These are phyloP conservation scores for Flaveria sonorensis DNA, from an alignment of 129 eudicot species.

Conservation along the genomic window DNA sequence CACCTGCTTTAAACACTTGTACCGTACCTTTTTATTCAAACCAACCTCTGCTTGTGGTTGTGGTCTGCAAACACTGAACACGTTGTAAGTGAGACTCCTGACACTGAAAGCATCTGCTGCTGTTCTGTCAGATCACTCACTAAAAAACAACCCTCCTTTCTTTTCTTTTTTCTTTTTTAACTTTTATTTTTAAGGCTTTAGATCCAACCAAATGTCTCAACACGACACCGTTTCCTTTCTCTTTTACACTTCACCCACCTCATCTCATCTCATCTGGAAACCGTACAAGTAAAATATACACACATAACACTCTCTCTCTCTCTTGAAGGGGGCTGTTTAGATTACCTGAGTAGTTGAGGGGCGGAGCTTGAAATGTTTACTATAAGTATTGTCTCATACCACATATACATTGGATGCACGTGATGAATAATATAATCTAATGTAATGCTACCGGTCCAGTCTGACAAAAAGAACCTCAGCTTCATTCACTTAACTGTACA, in stretches of 20 bases:
- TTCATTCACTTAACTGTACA: constrained; percentile 14
- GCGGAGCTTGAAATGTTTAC: neutral
- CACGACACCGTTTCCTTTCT: constrained; percentile 13
- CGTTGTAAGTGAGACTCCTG: constrained; percentile 23
- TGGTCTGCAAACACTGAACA: constrained; percentile 23
- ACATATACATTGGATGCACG: constrained; percentile 30
- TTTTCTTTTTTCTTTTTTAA: neutral
- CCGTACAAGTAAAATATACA: too few relatives aligned
- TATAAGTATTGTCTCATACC: neutral
- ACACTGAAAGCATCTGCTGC: constrained; percentile 3
- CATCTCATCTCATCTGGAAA: too few relatives aligned
- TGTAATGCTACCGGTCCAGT: constrained; percentile 10
- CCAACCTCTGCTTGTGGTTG: neutral
- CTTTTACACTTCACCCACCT: too few relatives aligned
- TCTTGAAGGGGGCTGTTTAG: neutral
- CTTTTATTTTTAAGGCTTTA: neutral
- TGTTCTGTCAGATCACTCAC: constrained; percentile 34
- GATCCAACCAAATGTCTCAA: constrained; percentile 24
- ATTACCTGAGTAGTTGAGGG: constrained; percentile 13
- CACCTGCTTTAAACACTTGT: constrained; percentile 34
- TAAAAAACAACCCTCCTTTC: neutral
- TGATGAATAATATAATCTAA: constrained; percentile 26
- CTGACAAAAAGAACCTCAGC: constrained; percentile 30
- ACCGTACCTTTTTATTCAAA: constrained; percentile 15
- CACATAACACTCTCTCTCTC: too few relatives aligned